Percentiles rank a stretch among this genome's conserved stretches.
These are phyloP conservation scores for Przewalskia tangutica DNA, from an alignment of 257 asterid species.

Conservation along the genomic window DNA sequence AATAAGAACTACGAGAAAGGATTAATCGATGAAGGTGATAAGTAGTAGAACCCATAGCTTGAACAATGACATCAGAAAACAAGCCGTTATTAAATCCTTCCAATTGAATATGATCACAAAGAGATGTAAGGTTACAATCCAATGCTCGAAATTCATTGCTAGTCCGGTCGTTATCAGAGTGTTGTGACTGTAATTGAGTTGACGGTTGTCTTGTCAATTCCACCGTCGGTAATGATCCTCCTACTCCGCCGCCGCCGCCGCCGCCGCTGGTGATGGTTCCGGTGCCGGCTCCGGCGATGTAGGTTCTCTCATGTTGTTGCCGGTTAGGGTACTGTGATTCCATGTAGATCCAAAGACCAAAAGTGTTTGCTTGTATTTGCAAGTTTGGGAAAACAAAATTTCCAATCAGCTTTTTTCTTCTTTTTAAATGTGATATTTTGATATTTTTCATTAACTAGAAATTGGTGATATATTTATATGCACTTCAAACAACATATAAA, in stretches of 20 bases:
- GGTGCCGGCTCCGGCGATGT: conserved; percentile 18
- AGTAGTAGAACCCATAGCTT: conserved; percentile 68
- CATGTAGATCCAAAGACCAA: background rate
- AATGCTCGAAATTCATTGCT: conserved; percentile 40
- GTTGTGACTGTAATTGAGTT: conserved; percentile 11
- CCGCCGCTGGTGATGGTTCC: conserved; percentile 24
- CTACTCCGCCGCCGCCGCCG: conserved; percentile 42
- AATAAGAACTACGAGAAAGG: conserved; percentile 89
- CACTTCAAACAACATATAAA: too few species aligned
- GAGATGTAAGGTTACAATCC: conserved; percentile 81
- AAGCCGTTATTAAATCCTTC: conserved; percentile 83
- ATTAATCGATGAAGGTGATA: conserved; percentile 87
- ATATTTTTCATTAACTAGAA: too few species aligned
- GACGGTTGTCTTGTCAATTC: conserved; percentile 56
- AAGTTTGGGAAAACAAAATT: too few species aligned
- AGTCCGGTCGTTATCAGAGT: conserved; percentile 30
- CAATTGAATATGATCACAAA: conserved; percentile 83
- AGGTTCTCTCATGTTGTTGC: conserved; percentile 15
- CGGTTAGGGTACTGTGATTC: conserved; percentile 16
- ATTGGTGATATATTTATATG: too few species aligned
- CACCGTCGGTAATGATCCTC: conserved; percentile 23
- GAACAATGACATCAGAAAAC: conserved; percentile 81
- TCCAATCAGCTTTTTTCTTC: too few species aligned
- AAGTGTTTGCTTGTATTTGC: background rate
- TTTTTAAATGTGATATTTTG: too few species aligned